These are phyloP conservation scores for Cladophialophora carrionii DNA, from an alignment of 2,329 filamentous ascomycete genomes.

Conservation along the genomic window DNA sequence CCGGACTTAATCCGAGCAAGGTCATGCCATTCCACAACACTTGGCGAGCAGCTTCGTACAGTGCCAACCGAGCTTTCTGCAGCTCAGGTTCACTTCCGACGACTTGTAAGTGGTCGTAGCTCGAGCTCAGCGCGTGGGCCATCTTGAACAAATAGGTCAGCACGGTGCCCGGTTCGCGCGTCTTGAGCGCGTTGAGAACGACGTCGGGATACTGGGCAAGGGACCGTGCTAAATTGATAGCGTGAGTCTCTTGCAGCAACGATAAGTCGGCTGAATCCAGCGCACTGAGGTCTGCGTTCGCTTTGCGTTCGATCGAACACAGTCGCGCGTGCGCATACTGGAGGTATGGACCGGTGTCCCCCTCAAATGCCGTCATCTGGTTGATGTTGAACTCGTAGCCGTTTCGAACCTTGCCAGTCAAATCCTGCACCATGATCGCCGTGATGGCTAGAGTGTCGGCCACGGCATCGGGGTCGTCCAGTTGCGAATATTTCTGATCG, in stretches of 20 bases:
- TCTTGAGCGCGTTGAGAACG: conserved; percentile 65
- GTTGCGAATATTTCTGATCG: conserved; percentile 83
- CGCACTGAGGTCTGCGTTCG: conserved; percentile 52
- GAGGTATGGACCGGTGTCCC: conserved; percentile 67
- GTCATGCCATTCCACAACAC: conserved; percentile 69
- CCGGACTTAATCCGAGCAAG: conserved; percentile 67
- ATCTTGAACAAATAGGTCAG: conserved; percentile 70
- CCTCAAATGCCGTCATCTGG: conserved; percentile 68
- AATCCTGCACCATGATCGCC: conserved; percentile 96
- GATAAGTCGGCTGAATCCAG: conserved; percentile 61
- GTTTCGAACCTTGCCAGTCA: conserved; percentile 82
- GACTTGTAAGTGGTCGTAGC: conserved; percentile 66
- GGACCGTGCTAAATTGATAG: conserved; percentile 63
- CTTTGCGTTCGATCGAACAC: conserved; percentile 63
- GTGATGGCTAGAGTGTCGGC: conserved; percentile 91
- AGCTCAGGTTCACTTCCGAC: conserved; percentile 62
- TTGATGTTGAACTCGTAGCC: conserved; percentile 69
- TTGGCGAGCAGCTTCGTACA: conserved; percentile 66
- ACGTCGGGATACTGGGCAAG: conserved; percentile 69
- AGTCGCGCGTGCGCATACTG: conserved; percentile 67
- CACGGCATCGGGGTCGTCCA: conserved; percentile 77
- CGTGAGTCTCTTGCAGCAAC: conserved; percentile 65
- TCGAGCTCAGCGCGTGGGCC: conserved; percentile 63
- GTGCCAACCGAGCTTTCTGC: conserved; percentile 62
- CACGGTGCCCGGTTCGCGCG: conserved; percentile 68